These are phyloP conservation scores for Cladophialophora carrionii DNA, from an alignment of 2,329 filamentous ascomycete genomes.

Conservation along the genomic window DNA sequence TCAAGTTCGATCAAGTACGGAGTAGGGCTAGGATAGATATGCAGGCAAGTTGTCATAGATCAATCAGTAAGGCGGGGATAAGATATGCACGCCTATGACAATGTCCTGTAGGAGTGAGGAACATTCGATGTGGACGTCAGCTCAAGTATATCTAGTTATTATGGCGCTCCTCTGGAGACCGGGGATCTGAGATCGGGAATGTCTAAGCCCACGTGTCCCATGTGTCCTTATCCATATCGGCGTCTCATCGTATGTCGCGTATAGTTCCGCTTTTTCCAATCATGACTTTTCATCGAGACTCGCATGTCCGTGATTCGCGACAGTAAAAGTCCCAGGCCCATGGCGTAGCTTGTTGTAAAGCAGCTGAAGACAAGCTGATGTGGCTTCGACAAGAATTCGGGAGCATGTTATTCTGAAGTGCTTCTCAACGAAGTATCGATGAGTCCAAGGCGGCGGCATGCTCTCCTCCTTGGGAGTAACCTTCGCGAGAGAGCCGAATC, in stretches of 20 bases:
- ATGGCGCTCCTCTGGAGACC: background rate
- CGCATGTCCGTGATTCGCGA: background rate
- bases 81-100: too few relatives aligned
- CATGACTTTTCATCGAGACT: background rate
- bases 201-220: background rate
- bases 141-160: background rate
- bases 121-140: background rate
- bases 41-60: too few relatives aligned
- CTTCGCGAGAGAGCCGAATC: too few relatives aligned
- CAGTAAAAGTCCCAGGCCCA: too few relatives aligned
- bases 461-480: too few relatives aligned
- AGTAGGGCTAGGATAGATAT: too few relatives aligned
- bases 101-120: background rate
- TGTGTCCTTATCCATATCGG: background rate
- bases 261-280: background rate
- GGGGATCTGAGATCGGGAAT: background rate
- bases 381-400: background rate
- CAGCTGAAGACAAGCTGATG: background rate
- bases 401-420: too few relatives aligned
- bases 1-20: too few relatives aligned
- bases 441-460: too few relatives aligned
- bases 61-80: too few relatives aligned
- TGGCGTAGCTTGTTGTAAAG: background rate
- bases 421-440: too few relatives aligned
- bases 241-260: background rate